Conservation (phyloP, 805 yeast species). For the Pichia rugopelliculosa region DNA sequence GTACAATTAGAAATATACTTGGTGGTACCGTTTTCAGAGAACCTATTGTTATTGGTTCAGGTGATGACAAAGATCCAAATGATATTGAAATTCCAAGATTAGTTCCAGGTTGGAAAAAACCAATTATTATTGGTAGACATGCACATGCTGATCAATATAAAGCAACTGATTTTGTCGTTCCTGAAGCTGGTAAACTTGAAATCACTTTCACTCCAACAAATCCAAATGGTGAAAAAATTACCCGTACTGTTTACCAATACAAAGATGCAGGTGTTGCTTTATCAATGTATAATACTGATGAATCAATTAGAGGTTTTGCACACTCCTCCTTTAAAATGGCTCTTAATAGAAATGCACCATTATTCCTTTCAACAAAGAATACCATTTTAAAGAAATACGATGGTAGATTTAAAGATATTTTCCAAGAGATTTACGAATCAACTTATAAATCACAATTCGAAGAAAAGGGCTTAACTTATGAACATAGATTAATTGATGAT, state of each 20-base stretch:
- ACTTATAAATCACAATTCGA: constrained; percentile 54
- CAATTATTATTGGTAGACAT: constrained; percentile 80
- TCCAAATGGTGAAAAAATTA: constrained; percentile 40
- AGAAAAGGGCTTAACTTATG: constrained; percentile 56
- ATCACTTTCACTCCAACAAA: constrained; percentile 58
- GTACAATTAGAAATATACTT: constrained; percentile 72
- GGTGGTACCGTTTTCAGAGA: constrained; percentile 84
- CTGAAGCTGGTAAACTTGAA: constrained; percentile 60
- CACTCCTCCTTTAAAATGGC: constrained; percentile 76
- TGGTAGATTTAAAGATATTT: constrained; percentile 76
- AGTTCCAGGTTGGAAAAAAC: constrained; percentile 75
- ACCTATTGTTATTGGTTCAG: constrained; percentile 63
- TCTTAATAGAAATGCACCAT: constrained; percentile 50
- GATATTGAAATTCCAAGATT: constrained; percentile 57
- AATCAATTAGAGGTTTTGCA: constrained; percentile 69
- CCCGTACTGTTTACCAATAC: constrained; percentile 51
- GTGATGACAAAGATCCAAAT: constrained; percentile 18
- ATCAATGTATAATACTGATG: constrained; percentile 81
- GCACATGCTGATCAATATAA: constrained; percentile 82
- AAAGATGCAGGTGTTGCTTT: constrained; percentile 66
- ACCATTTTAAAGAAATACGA: constrained; percentile 77
- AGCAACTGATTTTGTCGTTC: constrained; percentile 66
- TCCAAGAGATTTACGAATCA: constrained; percentile 56
- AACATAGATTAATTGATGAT: constrained; percentile 78
- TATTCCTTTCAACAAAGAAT: constrained; percentile 69